Percentiles rank a stretch among this genome's conserved stretches.
Conservation (phyloP, 768 basidiomycete genomes). For the Russula lepida region DNA sequence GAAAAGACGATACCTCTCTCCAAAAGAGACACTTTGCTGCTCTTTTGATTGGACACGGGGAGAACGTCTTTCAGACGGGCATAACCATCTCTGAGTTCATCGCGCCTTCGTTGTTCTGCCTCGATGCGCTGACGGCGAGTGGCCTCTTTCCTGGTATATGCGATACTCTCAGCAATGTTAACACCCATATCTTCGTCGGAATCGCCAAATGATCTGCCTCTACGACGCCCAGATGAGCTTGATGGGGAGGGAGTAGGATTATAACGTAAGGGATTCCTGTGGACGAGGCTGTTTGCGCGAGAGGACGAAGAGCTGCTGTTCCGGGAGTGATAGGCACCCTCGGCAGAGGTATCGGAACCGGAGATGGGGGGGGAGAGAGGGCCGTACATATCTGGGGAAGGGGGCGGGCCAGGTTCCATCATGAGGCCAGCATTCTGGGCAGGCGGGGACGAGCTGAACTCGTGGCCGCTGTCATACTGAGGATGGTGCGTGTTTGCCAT, state of each 20-base stretch:
- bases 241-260: slow-evolving; percentile 76
- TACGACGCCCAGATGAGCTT: slow-evolving; percentile 62
- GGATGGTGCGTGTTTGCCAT: slow-evolving; percentile 65
- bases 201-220: slow-evolving; percentile 61
- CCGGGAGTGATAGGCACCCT: slow-evolving; percentile 56
- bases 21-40: slow-evolving; percentile 81
- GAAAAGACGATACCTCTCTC: slow-evolving; percentile 57
- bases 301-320: slow-evolving; percentile 77
- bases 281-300: slow-evolving; percentile 66
- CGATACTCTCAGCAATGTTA: slow-evolving; percentile 60
- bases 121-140: slow-evolving; percentile 79
- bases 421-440: slow-evolving; percentile 19
- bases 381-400: slow-evolving; percentile 75
- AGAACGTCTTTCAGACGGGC: slow-evolving; percentile 81
- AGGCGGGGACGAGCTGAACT: slow-evolving; percentile 38
- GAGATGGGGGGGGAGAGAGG: slow-evolving; percentile 79
- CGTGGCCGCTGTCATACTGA: slow-evolving; percentile 37
- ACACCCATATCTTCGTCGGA: slow-evolving; percentile 62
- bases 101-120: slow-evolving; percentile 82
- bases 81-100: slow-evolving; percentile 86
- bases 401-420: slow-evolving; percentile 40
- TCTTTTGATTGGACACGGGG: slow-evolving; percentile 82
- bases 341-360: slow-evolving; percentile 83
- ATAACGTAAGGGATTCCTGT: slow-evolving; percentile 60
- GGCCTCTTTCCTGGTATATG: slow-evolving; percentile 73